A percentile compares a stretch with the other conserved stretches of the same genome.
Evolutionary conservation across 2,329 filamentous ascomycete genomes (phyloP).

Genomic region (Fusarium newnesense): DNA sequence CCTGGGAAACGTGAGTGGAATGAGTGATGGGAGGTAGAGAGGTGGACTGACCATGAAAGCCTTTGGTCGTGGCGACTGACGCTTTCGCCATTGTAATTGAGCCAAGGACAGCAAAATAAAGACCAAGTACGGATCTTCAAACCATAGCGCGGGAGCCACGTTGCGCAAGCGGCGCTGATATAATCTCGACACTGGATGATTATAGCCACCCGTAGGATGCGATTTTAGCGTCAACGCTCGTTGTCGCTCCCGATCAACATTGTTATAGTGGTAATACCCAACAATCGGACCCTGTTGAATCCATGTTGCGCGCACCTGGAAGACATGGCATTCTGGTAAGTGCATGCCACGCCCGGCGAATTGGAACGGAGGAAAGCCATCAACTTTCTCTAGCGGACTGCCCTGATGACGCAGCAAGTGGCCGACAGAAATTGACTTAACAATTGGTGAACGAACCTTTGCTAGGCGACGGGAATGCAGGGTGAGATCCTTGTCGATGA

Average conservation of each 20-base stretch:
- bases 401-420: background rate
- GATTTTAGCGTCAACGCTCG: background rate
- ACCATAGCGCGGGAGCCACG: no score
- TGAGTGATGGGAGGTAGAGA: no score
- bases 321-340: background rate
- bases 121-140: no score
- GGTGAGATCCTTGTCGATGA: background rate
- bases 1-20: no score
- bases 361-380: background rate
- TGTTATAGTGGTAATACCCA: slow-evolving; percentile 4
- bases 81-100: no score
- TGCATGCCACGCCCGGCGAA: background rate
- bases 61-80: no score
- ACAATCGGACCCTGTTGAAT: background rate
- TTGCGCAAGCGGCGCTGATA: no score
- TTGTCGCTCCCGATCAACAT: background rate
- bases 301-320: background rate
- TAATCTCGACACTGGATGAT: no score
- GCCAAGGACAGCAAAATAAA: no score
- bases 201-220: no score
- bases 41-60: no score
- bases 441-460: no score
- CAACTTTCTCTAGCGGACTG: background rate
- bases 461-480: background rate
- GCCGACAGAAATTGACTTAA: background rate